Base-by-base conservation (phyloP, 2,329 filamentous ascomycete genomes). In the Exophiala alcalophila region DNA sequence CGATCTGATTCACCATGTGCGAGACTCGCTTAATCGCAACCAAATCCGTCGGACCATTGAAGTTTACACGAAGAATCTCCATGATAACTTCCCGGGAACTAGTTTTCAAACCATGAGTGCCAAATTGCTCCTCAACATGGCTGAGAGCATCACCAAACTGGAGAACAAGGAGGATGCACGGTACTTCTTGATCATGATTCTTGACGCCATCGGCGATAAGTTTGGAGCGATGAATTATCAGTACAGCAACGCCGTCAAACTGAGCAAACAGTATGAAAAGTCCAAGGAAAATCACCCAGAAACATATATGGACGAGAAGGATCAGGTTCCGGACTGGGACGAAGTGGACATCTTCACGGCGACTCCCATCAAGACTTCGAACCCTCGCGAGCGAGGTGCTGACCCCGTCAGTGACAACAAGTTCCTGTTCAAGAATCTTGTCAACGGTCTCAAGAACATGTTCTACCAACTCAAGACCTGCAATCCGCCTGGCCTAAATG, bases 91-190 rank as follows among this genome's bases (percentile, higher is more conserved):
- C 51, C 94, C 92, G 0, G 94, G 94, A 6, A 97, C 94, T 0
- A 98, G 91, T 65, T 98, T 98, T 61, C 94, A 98, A 65, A 98
- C 92, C 0, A 99, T 99, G 92, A 97, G 92, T 57, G 94, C 92
- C 0, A 98, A 97, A 65, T 73, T 99, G 2, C 72, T 99, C 1
- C 73, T 98, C 9, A 99, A 98, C 63, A 94, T 99, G 88, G 92
- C 91, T 0, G 94, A 98, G 59, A 94, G 88, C 62, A 99, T 98
- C 59, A 87, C 90, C 1, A 94, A 91, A 64, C 77, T 98, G 56
- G 84, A 85, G 14, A 87, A 95, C 61, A 98, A 97, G 68, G 81
- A 84, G 29, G 91, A 98, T 63, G 92, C 92, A 16, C 83, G 94
- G 4, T 90, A 97, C 63, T 95, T 95, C 62, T 71, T 98, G 49